Percentiles rank a stretch among this genome's conserved stretches.
Conservation (phyloP, 1,284 basidiomycete genomes). For the Irpex rosettiformis region DNA sequence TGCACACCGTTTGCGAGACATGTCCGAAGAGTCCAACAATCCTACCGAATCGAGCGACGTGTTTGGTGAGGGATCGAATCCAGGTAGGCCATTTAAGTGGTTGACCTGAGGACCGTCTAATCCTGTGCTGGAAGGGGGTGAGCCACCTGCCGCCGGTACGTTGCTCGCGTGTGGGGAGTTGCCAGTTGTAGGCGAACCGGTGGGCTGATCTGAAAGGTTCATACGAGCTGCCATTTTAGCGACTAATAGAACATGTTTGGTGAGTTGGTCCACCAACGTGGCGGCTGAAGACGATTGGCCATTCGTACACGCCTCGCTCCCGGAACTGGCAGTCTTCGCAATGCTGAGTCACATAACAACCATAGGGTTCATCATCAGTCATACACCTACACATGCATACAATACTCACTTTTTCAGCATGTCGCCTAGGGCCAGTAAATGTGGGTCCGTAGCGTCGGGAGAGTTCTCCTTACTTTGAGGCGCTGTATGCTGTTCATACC, state of each 20-base stretch:
- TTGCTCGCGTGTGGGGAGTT: constrained; percentile 16
- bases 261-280: constrained; percentile 44
- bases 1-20: constrained; percentile 61
- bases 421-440: constrained; percentile 36
- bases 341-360: constrained; percentile 33
- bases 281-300: constrained; percentile 43
- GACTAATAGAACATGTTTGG: constrained; percentile 43
- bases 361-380: constrained; percentile 11
- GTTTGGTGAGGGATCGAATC: constrained; percentile 17
- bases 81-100: constrained; percentile 21
- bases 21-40: constrained; percentile 27
- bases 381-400: constrained; percentile 16
- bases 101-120: constrained; percentile 20
- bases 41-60: constrained; percentile 22
- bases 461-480: constrained; percentile 23
- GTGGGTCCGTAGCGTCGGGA: constrained; percentile 32
- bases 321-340: constrained; percentile 44
- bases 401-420: constrained; percentile 37
- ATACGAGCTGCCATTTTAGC: constrained; percentile 47
- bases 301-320: constrained; percentile 43
- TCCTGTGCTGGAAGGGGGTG: constrained; percentile 13
- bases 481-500: constrained; percentile 22
- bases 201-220: constrained; percentile 34
- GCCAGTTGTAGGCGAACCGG: constrained; percentile 18
- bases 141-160: constrained; percentile 15